Evolutionary conservation across 768 basidiomycete genomes (phyloP).

Genomic region (Coprinopsis cinerea): DNA sequence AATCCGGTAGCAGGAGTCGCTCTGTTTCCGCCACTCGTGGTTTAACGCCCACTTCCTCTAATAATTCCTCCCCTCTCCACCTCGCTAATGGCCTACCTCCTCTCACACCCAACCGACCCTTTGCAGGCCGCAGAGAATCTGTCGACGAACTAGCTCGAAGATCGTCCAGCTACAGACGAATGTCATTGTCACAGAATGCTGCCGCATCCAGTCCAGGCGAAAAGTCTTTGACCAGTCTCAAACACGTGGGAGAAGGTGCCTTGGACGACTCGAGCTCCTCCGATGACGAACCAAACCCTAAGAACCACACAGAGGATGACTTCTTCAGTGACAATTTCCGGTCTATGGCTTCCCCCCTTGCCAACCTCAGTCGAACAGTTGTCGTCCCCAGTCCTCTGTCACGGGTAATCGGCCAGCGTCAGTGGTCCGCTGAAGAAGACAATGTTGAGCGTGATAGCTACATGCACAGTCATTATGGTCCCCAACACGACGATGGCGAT

Average conservation of each 20-base stretch:
- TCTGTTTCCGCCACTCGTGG: constrained; percentile 38
- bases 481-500: constrained; percentile 35
- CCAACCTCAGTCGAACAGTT: constrained; percentile 22
- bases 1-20: constrained; percentile 16
- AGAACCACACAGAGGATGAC: constrained; percentile 32
- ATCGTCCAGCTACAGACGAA: constrained; percentile 35
- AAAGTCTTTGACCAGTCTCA: constrained; percentile 34
- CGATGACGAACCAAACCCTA: constrained; percentile 28
- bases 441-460: constrained; percentile 21
- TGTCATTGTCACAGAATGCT: constrained; percentile 33
- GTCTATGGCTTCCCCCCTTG: constrained; percentile 29
- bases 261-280: constrained; percentile 72
- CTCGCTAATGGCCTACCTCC: constrained; percentile 37
- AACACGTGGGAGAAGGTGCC: constrained; percentile 72
- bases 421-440: constrained; percentile 49
- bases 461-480: too few species aligned
- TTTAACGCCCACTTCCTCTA: constrained; percentile 53
- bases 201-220: constrained; percentile 37
- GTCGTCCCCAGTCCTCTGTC: constrained; percentile 66
- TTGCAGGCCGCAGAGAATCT: constrained; percentile 34
- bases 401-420: constrained; percentile 44
- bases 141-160: constrained; percentile 27
- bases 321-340: constrained; percentile 10
- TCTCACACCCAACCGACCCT: constrained; percentile 32
- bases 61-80: constrained; percentile 51